These are phyloP conservation scores for Monascus ruber DNA, from an alignment of 2,329 filamentous ascomycete genomes.

Conservation along the genomic window DNA sequence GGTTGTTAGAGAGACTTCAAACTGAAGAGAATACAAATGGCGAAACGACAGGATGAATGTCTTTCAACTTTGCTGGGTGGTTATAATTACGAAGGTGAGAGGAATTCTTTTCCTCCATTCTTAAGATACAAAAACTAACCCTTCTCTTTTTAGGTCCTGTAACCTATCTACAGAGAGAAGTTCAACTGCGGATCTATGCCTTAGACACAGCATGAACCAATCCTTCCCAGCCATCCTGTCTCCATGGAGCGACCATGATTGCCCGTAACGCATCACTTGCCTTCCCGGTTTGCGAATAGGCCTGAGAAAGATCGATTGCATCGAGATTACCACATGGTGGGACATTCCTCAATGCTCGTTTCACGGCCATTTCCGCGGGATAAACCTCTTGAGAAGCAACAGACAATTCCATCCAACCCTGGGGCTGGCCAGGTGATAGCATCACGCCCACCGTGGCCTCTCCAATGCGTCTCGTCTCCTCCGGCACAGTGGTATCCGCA, in stretches of 20 bases:
- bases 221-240: conserved; percentile 50
- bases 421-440: conserved; percentile 65
- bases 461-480: conserved; percentile 42
- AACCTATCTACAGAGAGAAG: conserved; percentile 1
- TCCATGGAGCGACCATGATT: conserved; percentile 75
- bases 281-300: conserved; percentile 62
- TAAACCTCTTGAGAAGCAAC: conserved; percentile 43
- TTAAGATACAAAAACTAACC: no score
- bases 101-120: no score
- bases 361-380: conserved; percentile 65
- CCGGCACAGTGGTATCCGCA: conserved; percentile 27
- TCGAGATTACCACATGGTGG: conserved; percentile 60
- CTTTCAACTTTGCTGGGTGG: no score
- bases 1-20: conserved; percentile 50
- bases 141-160: no score
- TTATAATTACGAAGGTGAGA: no score
- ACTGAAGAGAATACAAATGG: no score
- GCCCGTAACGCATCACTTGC: conserved; percentile 65
- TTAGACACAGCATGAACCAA: conserved; percentile 18
- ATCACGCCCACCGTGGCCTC: conserved; percentile 69
- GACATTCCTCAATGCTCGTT: conserved; percentile 62
- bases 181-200: neutral
- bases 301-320: conserved; percentile 57
- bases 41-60: no score
- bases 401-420: conserved; percentile 70